Percentiles rank a stretch among this genome's conserved stretches.
Evolutionary conservation across 768 basidiomycete genomes (phyloP).

Genomic region (Pleurotus sapidus): DNA sequence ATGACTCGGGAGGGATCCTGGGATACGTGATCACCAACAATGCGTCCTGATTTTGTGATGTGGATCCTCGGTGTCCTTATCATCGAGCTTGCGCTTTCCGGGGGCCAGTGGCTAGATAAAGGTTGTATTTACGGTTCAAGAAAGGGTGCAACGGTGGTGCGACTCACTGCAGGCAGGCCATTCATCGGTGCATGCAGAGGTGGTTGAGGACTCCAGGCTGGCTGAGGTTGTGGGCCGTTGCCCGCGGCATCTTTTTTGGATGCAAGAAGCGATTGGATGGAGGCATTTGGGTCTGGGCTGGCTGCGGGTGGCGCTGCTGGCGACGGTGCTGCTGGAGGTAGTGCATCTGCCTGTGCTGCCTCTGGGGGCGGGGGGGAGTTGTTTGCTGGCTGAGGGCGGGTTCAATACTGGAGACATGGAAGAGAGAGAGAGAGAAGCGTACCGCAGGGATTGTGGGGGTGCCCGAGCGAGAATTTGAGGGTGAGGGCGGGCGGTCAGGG

Average conservation of each 20-base stretch:
- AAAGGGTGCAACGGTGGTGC: constrained; percentile 13
- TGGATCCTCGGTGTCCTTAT: constrained; percentile 57
- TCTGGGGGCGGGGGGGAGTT: constrained; percentile 21
- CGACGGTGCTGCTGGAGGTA: constrained; percentile 21
- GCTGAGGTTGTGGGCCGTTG: constrained; percentile 34
- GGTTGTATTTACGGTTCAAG: constrained; percentile 7
- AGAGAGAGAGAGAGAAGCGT: constrained; percentile 21
- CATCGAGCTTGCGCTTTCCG: constrained; percentile 76
- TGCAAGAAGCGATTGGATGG: constrained; percentile 51
- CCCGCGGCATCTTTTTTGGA: constrained; percentile 41
- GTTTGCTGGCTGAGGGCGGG: constrained; percentile 21
- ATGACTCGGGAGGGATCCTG: constrained; percentile 73
- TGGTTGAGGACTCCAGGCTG: constrained; percentile 31
- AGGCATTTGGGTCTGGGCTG: constrained; percentile 40
- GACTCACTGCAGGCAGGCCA: constrained; percentile 20
- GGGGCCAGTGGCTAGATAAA: constrained; percentile 32
- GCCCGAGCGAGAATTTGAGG: constrained; percentile 15
- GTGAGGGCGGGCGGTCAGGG: constrained; percentile 5
- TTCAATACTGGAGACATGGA: constrained; percentile 16
- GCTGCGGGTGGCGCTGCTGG: constrained; percentile 18
- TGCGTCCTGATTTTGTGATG: constrained; percentile 82
- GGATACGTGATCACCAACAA: constrained; percentile 78
- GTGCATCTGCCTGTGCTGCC: constrained; percentile 13
- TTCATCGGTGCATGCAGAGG: constrained; percentile 25
- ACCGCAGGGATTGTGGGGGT: constrained; percentile 15